Conservation (phyloP, 2,329 filamentous ascomycete species). For the Hypoxylon sp. region DNA sequence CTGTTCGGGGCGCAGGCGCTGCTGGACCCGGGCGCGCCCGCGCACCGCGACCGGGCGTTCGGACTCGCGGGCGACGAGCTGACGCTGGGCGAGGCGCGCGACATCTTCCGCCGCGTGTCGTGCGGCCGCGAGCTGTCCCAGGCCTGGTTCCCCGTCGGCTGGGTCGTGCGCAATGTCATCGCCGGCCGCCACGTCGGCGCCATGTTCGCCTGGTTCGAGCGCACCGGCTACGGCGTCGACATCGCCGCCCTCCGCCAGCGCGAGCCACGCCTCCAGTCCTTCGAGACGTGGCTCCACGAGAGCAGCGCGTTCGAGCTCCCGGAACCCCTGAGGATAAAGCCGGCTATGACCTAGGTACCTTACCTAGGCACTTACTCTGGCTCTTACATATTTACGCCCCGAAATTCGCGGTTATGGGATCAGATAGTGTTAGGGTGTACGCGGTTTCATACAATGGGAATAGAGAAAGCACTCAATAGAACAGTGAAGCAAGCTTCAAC, state of each 20-base stretch:
- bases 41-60: slow-evolving; percentile 46
- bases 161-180: slow-evolving; percentile 39
- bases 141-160: slow-evolving; percentile 45
- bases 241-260: slow-evolving; percentile 43
- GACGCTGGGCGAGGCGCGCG: slow-evolving; percentile 45
- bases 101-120: slow-evolving; percentile 39
- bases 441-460: background rate
- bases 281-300: slow-evolving; percentile 51
- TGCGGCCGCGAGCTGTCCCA: slow-evolving; percentile 43
- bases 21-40: slow-evolving; percentile 25
- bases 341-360: no score
- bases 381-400: no score
- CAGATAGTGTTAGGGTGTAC: no score
- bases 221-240: slow-evolving; percentile 52
- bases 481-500: background rate
- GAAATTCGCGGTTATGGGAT: no score
- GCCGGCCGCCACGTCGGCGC: slow-evolving; percentile 42
- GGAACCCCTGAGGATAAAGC: slow-evolving; percentile 5
- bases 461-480: background rate
- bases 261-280: slow-evolving; percentile 45
- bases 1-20: slow-evolving; percentile 48
- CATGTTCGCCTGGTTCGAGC: slow-evolving; percentile 52
- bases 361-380: no score
- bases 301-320: slow-evolving; percentile 43
- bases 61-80: slow-evolving; percentile 48